These are phyloP conservation scores for Mucor plumbeus DNA, from an alignment of 371 early-diverging fungal species.

Conservation along the genomic window DNA sequence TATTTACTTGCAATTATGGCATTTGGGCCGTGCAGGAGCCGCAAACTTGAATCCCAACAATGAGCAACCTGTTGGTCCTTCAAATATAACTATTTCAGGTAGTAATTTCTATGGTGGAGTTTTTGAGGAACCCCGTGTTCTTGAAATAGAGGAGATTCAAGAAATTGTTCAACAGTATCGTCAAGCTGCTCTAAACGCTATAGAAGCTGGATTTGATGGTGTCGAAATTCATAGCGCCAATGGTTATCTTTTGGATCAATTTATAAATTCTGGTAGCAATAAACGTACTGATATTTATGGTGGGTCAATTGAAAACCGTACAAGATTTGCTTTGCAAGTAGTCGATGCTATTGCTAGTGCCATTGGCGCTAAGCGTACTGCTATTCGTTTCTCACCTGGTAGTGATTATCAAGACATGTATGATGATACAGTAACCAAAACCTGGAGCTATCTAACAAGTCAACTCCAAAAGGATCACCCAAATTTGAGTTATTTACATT, in stretches of 20 bases:
- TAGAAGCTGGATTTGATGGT: conserved; percentile 65
- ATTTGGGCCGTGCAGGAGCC: conserved; percentile 30
- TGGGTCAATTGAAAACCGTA: conserved; percentile 76
- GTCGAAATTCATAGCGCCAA: conserved; percentile 75
- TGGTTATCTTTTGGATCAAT: conserved; percentile 69
- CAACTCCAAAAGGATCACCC: conserved; percentile 30
- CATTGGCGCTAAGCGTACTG: conserved; percentile 28
- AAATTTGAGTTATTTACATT: conserved; percentile 37
- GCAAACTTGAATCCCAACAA: neutral
- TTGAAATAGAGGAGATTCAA: conserved; percentile 68
- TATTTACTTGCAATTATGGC: conserved; percentile 61
- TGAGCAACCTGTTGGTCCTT: conserved; percentile 14
- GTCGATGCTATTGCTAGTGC: conserved; percentile 53
- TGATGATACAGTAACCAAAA: conserved; percentile 35
- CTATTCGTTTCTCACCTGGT: conserved; percentile 31
- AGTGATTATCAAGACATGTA: conserved; percentile 29
- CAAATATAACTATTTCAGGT: conserved; percentile 8
- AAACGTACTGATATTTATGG: conserved; percentile 62
- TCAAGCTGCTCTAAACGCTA: conserved; percentile 44
- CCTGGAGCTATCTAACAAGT: conserved; percentile 31
- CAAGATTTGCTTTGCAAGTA: conserved; percentile 65
- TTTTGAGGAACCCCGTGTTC: conserved; percentile 43
- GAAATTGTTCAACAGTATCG: conserved; percentile 62
- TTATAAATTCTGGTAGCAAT: conserved; percentile 63
- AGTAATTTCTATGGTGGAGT: neutral